phyloP scores from a whole-genome alignment of 306 rosid genomes.

The Rosa lucieae region DNA sequence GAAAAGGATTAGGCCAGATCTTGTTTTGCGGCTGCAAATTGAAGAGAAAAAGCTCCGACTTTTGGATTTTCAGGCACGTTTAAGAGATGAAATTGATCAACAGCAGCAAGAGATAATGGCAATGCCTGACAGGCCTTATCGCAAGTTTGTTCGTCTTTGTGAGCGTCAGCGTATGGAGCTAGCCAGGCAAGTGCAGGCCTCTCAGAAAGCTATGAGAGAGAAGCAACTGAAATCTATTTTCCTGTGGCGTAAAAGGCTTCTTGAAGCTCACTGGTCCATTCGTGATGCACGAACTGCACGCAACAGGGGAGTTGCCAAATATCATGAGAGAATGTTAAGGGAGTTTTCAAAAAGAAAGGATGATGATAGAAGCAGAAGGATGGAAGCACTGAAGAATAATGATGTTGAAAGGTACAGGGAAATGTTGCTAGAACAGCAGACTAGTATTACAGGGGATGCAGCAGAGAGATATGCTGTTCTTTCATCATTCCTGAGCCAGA shows the following conservation, averaged over 20 bases:
- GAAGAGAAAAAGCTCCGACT: constrained; percentile 95
- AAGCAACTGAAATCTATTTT: constrained; percentile 91
- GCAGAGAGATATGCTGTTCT: constrained; percentile 97
- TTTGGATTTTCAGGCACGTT: constrained; percentile 80
- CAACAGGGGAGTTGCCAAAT: constrained; percentile 96
- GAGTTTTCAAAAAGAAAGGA: constrained; percentile 95
- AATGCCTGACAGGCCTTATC: constrained; percentile 95
- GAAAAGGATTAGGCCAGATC: constrained; percentile 95
- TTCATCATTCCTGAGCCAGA: constrained; percentile 87
- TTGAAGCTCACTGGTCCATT: constrained; percentile 92
- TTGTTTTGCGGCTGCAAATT: constrained; percentile 84
- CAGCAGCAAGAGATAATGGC: constrained; percentile 99
- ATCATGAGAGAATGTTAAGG: constrained; percentile 90
- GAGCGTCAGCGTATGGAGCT: constrained; percentile 97
- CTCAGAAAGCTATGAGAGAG: constrained; percentile 84
- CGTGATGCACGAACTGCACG: constrained; percentile 98
- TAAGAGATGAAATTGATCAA: constrained; percentile 94
- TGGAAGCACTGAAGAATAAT: constrained; percentile 97
- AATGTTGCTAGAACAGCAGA: constrained; percentile 95
- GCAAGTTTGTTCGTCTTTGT: constrained; percentile 88
- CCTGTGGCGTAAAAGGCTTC: constrained; percentile 97
- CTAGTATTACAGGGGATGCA: constrained; percentile 83
- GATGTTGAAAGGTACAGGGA: constrained; percentile 98
- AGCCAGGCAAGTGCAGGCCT: constrained; percentile 85
- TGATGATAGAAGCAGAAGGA: constrained; percentile 84